Percentiles rank a stretch among this genome's conserved stretches.
These are phyloP conservation scores for Herpomyces periplanetae DNA, from an alignment of 2,329 filamentous ascomycete species.

Conservation along the genomic window DNA sequence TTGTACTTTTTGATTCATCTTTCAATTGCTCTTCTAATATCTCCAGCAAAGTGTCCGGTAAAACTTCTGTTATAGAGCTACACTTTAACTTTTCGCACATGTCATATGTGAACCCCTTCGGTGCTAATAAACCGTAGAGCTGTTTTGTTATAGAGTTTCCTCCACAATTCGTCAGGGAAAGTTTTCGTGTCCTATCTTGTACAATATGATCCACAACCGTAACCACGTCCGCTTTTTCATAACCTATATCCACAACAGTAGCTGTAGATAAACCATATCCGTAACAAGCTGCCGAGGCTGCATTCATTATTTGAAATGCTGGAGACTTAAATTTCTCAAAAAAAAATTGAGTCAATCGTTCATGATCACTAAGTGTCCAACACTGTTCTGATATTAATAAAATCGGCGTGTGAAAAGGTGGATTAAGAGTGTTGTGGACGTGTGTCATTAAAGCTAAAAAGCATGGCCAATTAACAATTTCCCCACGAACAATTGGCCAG, in stretches of 20 bases:
- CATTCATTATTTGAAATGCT: conserved; percentile 58
- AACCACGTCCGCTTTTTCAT: conserved; percentile 64
- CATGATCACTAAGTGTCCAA: conserved; percentile 59
- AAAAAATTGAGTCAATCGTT: conserved; percentile 60
- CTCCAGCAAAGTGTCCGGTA: too few relatives aligned
- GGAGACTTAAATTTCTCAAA: conserved; percentile 93
- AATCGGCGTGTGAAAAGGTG: conserved; percentile 72
- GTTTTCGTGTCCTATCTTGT: conserved; percentile 22
- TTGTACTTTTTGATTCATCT: too few relatives aligned
- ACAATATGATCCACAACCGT: conserved; percentile 50
- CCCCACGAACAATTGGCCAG: conserved; percentile 46
- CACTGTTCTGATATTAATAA: conserved; percentile 56
- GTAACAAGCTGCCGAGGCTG: conserved; percentile 36
- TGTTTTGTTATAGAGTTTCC: conserved; percentile 51
- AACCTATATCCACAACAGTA: conserved; percentile 64
- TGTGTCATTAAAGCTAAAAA: conserved; percentile 79
- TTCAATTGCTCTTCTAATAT: too few relatives aligned
- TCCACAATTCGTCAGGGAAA: conserved; percentile 25
- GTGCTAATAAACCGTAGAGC: conserved; percentile 21
- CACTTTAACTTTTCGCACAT: conserved; percentile 31
- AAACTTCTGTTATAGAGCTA: conserved; percentile 22
- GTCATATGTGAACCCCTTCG: conserved; percentile 17
- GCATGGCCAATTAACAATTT: conserved; percentile 57
- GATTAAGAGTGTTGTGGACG: conserved; percentile 54
- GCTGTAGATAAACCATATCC: conserved; percentile 47